Conservation (phyloP, 768 basidiomycete species). For the Tylopilus cervinicoccineus region DNA sequence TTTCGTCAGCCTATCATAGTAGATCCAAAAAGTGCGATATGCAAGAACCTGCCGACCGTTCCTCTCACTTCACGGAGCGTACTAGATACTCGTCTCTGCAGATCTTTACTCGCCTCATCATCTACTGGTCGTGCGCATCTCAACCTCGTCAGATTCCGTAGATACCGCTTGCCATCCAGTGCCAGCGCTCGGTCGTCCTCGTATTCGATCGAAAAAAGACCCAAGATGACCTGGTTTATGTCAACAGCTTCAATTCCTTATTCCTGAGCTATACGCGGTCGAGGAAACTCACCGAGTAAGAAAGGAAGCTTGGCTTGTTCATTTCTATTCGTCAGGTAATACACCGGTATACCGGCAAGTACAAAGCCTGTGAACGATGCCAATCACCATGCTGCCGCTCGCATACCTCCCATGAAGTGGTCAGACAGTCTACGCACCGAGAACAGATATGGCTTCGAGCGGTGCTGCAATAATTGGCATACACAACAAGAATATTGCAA, state of each 20-base stretch:
- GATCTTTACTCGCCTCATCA: slow-evolving; percentile 2
- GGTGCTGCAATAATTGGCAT: slow-evolving; percentile 97
- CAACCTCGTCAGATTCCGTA: slow-evolving; percentile 62
- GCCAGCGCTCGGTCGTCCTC: slow-evolving; percentile 48
- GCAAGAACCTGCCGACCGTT: too few species aligned
- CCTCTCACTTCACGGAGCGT: too few species aligned
- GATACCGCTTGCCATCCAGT: slow-evolving; percentile 79
- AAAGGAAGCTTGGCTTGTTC: slow-evolving; percentile 36
- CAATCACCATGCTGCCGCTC: not conserved
- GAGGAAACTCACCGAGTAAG: slow-evolving; percentile 34
- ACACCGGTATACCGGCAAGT: slow-evolving; percentile 74
- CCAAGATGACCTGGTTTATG: slow-evolving; percentile 37
- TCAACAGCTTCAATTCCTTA: not conserved
- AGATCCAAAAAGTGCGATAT: too few species aligned
- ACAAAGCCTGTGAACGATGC: slow-evolving; percentile 57
- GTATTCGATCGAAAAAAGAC: slow-evolving; percentile 42
- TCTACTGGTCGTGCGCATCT: slow-evolving; percentile 37
- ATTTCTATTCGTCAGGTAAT: slow-evolving; percentile 67
- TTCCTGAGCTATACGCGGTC: not conserved
- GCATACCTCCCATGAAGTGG: not conserved
- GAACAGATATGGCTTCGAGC: slow-evolving; percentile 77
- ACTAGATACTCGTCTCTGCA: not conserved
- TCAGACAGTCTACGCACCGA: slow-evolving; percentile 49
- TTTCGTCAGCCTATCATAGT: too few species aligned
- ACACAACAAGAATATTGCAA: slow-evolving; percentile 57